phyloP scores from a whole-genome alignment of 345 rosid species.

The Lumnitzera racemosa region DNA sequence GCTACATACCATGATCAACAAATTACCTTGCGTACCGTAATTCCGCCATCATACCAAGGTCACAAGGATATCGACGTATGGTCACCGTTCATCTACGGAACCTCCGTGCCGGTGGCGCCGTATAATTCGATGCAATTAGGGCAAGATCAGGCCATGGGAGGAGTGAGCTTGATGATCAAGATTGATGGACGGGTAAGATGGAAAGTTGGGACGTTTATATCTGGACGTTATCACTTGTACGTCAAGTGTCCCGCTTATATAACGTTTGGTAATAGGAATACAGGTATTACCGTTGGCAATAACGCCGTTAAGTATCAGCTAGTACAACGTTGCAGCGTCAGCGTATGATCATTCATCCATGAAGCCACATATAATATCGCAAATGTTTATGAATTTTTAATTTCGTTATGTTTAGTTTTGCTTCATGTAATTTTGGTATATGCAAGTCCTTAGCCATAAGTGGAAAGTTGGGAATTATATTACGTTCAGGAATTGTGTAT shows the following conservation, averaged over 20 bases:
- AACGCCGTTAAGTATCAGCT: constrained; percentile 71
- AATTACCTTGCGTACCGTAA: constrained; percentile 49
- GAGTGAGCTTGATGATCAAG: constrained; percentile 39
- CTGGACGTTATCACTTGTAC: constrained; percentile 58
- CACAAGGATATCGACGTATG: constrained; percentile 58
- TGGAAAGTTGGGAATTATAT: not conserved
- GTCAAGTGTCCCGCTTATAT: constrained; percentile 56
- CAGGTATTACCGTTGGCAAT: constrained; percentile 46
- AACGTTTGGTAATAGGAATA: constrained; percentile 36
- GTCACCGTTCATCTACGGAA: constrained; percentile 76
- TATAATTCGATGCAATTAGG: constrained; percentile 38
- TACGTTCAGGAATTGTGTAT: constrained; percentile 5
- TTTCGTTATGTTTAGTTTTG: not conserved
- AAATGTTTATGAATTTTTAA: not conserved
- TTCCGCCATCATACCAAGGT: constrained; percentile 52
- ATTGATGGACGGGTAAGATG: constrained; percentile 83
- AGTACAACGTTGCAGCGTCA: constrained; percentile 49
- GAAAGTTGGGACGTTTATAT: constrained; percentile 58
- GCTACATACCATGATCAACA: constrained; percentile 72
- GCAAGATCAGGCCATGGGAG: constrained; percentile 50
- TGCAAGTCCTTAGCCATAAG: not conserved
- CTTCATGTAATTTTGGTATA: not conserved
- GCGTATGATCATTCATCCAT: constrained; percentile 27
- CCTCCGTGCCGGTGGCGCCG: constrained; percentile 68
- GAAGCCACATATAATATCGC: too few species aligned